Percentiles rank a stretch among this genome's conserved stretches.
Conservation (phyloP, 2,329 filamentous ascomycete species). For the Paraphaeosphaeria sporulosa region DNA sequence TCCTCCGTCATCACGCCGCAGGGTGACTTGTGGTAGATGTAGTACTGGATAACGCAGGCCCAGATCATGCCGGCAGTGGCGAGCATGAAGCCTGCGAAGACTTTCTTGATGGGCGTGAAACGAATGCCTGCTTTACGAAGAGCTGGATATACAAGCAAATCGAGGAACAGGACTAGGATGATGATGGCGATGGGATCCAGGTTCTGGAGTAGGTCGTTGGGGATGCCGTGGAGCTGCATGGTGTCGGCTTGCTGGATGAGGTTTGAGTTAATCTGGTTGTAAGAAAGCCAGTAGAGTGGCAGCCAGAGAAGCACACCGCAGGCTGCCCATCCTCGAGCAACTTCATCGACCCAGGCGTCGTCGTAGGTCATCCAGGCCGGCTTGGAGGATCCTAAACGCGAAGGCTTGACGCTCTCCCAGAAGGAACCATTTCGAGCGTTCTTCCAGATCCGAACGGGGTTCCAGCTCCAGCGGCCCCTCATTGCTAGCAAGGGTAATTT, state of each 20-base stretch:
- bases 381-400: constrained; percentile 62
- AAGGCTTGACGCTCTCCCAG: constrained; percentile 73
- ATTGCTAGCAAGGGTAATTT: constrained; percentile 60
- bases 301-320: not conserved
- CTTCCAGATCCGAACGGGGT: constrained; percentile 64
- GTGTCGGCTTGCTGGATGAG: constrained; percentile 70
- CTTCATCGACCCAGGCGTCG: constrained; percentile 82
- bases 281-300: not conserved
- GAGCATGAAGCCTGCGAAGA: constrained; percentile 73
- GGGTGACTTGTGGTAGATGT: constrained; percentile 48
- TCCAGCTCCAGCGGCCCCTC: constrained; percentile 65
- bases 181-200: constrained; percentile 78
- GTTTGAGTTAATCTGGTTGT: constrained; percentile 73
- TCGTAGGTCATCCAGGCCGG: constrained; percentile 80
- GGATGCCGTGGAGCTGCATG: constrained; percentile 73
- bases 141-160: constrained; percentile 71
- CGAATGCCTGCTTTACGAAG: constrained; percentile 69
- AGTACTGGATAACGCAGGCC: constrained; percentile 64
- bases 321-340: constrained; percentile 64
- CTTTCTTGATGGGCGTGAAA: constrained; percentile 80
- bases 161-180: constrained; percentile 75
- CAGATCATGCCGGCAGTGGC: constrained; percentile 68
- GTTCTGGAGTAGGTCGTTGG: constrained; percentile 80
- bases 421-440: constrained; percentile 63
- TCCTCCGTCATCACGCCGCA: constrained; percentile 23